Base-by-base conservation (phyloP, 495 filamentous ascomycete species). In the Jackrogersella multiformis region DNA sequence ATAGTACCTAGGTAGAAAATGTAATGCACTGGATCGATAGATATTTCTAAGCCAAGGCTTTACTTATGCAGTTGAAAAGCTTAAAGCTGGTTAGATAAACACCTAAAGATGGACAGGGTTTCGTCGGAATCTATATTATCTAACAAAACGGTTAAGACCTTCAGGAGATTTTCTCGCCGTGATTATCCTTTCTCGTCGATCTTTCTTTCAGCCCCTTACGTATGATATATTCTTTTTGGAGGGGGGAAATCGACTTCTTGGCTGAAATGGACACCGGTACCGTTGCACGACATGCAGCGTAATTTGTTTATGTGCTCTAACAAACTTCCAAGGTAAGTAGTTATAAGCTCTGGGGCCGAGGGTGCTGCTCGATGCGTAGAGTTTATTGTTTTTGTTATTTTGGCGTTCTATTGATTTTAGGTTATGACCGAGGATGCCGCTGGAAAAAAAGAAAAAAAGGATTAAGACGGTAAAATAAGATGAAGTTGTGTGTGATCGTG, bases 351-450 rank as follows among this genome's bases (percentile, higher is more conserved):
- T 45, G n/a, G 39, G 36, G n/a, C 24, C 28, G 30, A 45, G 46
- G 26, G 30, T 58, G 28, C 36, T 26, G 36, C 23, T 41, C 32
- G 15, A 53, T n/a, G 18, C 16, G 38, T 23, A 32, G 13, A 23
- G 39, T 45, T 56, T 45, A 46, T 32, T 21, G 41, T 23, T 46
- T 16, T 18, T 49, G 30, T 36, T 57, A 18, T 38, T 10, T 24
- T 32, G 15, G 36, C 23, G 3, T 56, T 41, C 4, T 30, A 7
- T 3, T 30, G 26, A 30, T 44, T 35, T 52, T 13, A 5, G 8
- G 42, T 56, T 7, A 63, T 30, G 61, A 15, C 52, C 61, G 61
- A 64, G 44, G 9, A 42, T 64, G 35, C 61, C 53, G 61, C 61
- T 39, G 18, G 16, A 51, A 64, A 55, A 46, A 36, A 28, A 45